Evolutionary conservation across 2,329 filamentous ascomycete genomes (phyloP).

Genomic region (Aspergillus awamori): DNA sequence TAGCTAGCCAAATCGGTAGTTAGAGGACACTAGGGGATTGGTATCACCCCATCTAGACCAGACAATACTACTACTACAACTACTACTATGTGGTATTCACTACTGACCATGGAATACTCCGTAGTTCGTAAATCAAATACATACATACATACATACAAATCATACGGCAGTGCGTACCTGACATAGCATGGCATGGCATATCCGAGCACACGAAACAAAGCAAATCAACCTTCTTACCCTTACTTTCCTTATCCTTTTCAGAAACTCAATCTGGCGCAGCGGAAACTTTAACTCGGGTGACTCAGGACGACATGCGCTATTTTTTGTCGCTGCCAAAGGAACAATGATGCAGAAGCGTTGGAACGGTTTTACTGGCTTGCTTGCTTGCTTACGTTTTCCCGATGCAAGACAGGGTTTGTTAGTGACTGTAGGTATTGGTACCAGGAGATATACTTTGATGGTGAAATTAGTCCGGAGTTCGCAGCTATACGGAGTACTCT

Average conservation of each 20-base stretch:
- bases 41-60: neutral
- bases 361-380: neutral
- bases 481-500: too few relatives aligned
- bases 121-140: neutral
- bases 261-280: neutral
- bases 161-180: neutral
- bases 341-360: slow-evolving; percentile 17
- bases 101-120: neutral
- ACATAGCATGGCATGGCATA: neutral
- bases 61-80: neutral
- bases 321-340: slow-evolving; percentile 1
- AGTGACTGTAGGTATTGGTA: too few relatives aligned
- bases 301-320: too few relatives aligned
- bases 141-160: neutral
- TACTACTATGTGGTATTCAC: too few relatives aligned
- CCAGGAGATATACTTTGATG: too few relatives aligned
- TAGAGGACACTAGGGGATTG: too few relatives aligned
- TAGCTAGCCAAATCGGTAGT: too few relatives aligned
- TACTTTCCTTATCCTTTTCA: neutral
- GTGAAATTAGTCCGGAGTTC: too few relatives aligned
- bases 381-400: neutral
- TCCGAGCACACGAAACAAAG: neutral
- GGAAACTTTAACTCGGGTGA: slow-evolving; percentile 15
- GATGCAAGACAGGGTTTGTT: too few relatives aligned
- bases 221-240: neutral